Conservation (phyloP, 257 asterid genomes). For the Coffea canephora region DNA sequence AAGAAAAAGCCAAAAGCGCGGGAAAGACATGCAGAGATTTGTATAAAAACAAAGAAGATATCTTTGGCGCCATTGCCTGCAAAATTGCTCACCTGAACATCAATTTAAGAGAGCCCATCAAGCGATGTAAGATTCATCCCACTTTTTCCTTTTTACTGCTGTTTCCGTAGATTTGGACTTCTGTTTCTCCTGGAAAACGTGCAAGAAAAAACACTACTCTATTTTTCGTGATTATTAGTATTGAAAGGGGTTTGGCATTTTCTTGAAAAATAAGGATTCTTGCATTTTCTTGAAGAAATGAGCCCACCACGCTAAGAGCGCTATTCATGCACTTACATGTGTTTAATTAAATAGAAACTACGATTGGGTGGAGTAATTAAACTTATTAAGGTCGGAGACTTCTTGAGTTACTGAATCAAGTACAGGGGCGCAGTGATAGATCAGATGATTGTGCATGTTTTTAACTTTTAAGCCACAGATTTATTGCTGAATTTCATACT, state of each 20-base stretch:
- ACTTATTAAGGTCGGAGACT: background rate
- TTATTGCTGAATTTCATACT: background rate
- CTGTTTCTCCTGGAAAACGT: background rate
- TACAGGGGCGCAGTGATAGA: background rate
- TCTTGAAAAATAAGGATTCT: background rate
- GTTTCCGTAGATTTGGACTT: background rate
- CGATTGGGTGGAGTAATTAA: background rate
- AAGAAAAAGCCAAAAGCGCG: conserved; percentile 16
- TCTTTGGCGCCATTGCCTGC: conserved; percentile 23
- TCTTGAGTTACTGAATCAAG: background rate
- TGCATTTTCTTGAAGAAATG: background rate
- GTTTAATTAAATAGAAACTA: background rate
- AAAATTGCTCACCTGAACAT: conserved; percentile 45
- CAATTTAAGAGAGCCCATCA: conserved; percentile 36
- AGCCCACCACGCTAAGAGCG: background rate
- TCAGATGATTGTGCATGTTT: background rate
- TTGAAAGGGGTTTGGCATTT: background rate
- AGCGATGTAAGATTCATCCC: conserved; percentile 29
- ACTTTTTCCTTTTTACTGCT: background rate
- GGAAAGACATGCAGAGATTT: conserved; percentile 21
- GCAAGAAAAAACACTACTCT: background rate
- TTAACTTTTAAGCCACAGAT: background rate
- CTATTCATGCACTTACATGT: background rate
- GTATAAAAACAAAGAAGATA: background rate
- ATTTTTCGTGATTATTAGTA: background rate